These are phyloP conservation scores for Coprinellus aureogranulatus DNA, from an alignment of 768 basidiomycete species.

Conservation along the genomic window DNA sequence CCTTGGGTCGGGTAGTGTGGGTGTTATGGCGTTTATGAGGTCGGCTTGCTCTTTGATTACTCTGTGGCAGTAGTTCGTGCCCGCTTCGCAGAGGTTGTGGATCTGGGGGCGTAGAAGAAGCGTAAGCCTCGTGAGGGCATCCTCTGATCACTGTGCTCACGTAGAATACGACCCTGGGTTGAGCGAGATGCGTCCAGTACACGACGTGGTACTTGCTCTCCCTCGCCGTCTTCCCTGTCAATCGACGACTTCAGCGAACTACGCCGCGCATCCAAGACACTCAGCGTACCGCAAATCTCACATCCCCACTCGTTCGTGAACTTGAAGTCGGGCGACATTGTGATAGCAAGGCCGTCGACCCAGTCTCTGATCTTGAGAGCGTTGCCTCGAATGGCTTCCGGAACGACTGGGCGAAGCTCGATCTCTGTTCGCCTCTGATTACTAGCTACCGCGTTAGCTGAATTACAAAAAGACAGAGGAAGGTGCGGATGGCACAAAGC, in stretches of 20 bases:
- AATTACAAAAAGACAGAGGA: too few relatives aligned
- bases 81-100: not conserved
- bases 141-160: not conserved
- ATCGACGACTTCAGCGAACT: too few relatives aligned
- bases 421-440: too few relatives aligned
- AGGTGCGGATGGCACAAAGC: too few relatives aligned
- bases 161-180: constrained; percentile 3
- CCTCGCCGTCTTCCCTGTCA: constrained; percentile 8
- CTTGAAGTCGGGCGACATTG: constrained; percentile 4
- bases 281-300: constrained; percentile 7
- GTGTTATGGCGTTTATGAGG: not conserved
- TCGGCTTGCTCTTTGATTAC: not conserved
- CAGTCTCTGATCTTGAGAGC: not conserved
- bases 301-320: constrained; percentile 9
- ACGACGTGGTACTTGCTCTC: constrained; percentile 4
- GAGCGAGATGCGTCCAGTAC: constrained; percentile 7
- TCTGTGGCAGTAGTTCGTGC: not conserved
- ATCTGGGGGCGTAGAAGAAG: too few relatives aligned
- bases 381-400: not conserved
- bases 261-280: too few relatives aligned
- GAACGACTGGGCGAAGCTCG: not conserved
- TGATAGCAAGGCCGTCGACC: not conserved
- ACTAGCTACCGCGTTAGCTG: too few relatives aligned
- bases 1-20: not conserved
- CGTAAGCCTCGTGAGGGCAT: too few relatives aligned